Evolutionary conservation across 2,329 filamentous ascomycete species (phyloP).

Genomic region (Alternaria triticina): DNA sequence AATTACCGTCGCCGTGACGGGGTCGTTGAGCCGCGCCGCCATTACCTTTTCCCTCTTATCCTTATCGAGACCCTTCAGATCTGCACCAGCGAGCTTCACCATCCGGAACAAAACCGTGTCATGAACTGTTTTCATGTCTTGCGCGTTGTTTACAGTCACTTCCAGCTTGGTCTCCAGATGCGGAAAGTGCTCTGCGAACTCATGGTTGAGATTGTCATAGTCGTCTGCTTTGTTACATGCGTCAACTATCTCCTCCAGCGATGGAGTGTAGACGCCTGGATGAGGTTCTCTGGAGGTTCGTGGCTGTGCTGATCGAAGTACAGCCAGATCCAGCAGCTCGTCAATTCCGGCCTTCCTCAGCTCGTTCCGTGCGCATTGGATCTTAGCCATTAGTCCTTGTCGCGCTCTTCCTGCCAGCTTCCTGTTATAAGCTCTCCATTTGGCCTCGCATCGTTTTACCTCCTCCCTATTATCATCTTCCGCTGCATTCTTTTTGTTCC

Average conservation of each 20-base stretch:
- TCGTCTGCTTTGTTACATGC: background rate
- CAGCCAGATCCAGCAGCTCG: constrained; percentile 17
- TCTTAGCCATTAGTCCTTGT: background rate
- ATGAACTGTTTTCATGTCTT: constrained; percentile 4
- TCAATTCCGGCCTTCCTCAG: constrained; percentile 9
- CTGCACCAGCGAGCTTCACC: constrained; percentile 18
- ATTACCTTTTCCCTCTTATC: constrained; percentile 5
- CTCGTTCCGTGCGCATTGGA: constrained; percentile 11
- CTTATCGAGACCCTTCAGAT: constrained; percentile 4
- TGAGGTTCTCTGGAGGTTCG: background rate
- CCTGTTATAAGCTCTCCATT: background rate
- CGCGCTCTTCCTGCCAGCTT: constrained; percentile 4
- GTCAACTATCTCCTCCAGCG: background rate
- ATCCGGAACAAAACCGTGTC: constrained; percentile 7
- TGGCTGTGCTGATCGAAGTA: constrained; percentile 24
- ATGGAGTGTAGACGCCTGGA: background rate
- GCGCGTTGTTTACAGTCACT: constrained; percentile 1
- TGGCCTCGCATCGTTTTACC: background rate
- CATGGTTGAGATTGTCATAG: background rate
- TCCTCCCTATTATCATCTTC: background rate
- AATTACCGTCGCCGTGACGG: constrained; percentile 20
- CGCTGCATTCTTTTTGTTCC: constrained; percentile 9
- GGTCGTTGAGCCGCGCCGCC: constrained; percentile 12
- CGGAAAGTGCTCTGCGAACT: background rate
- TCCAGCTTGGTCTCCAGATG: constrained; percentile 5